These are phyloP conservation scores for Starmera dryadoides DNA, from an alignment of 805 yeast genomes.

Conservation along the genomic window DNA sequence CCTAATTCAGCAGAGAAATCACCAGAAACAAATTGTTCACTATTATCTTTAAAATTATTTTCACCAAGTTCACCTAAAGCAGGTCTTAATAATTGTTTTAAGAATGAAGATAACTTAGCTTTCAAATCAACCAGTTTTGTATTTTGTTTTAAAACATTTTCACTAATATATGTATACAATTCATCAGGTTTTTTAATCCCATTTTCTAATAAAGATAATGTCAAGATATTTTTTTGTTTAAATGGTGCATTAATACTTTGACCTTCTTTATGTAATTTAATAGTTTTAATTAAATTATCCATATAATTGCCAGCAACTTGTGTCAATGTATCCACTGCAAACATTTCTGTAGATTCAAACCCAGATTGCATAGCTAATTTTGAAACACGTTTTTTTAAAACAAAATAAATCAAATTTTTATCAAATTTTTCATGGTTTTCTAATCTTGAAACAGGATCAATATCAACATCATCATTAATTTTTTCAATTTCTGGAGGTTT, in stretches of 20 bases:
- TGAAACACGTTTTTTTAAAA: conserved; percentile 62
- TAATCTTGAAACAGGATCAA: conserved; percentile 78
- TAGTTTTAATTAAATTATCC: conserved; percentile 61
- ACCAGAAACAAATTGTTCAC: conserved; percentile 92
- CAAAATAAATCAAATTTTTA: conserved; percentile 54
- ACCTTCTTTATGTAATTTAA: conserved; percentile 68
- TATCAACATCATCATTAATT: conserved; percentile 54
- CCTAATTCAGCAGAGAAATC: conserved; percentile 92
- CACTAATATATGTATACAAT: conserved; percentile 65
- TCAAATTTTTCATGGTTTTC: conserved; percentile 58
- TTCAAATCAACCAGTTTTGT: conserved; percentile 64
- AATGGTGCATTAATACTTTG: conserved; percentile 26
- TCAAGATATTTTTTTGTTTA: conserved; percentile 40
- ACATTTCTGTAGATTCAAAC: conserved; percentile 74
- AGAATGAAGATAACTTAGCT: conserved; percentile 55
- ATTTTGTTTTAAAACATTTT: conserved; percentile 63
- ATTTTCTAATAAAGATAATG: conserved; percentile 68
- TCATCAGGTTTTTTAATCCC: conserved; percentile 79
- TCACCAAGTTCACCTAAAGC: conserved; percentile 65
- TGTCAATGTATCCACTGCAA: conserved; percentile 72
- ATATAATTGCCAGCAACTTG: conserved; percentile 80
- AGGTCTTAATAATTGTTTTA: conserved; percentile 81
- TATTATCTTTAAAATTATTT: conserved; percentile 75
- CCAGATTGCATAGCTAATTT: conserved; percentile 89
- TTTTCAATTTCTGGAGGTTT: conserved; percentile 59